Evolutionary conservation across 176 grass and related monocot genomes (phyloP).

Genomic region (Luzula sylvatica): DNA sequence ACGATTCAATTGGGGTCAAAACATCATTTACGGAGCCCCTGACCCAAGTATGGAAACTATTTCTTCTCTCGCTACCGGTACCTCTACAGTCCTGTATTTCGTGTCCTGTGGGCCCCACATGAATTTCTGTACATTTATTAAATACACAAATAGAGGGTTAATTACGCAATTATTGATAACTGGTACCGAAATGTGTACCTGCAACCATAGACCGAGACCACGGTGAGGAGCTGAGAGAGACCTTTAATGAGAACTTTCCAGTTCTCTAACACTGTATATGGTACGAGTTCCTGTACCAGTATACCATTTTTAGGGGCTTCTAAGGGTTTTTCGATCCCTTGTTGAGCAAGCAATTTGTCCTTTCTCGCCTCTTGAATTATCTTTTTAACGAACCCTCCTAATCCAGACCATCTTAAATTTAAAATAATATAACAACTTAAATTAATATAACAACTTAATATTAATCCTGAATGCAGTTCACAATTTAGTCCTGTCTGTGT

Average conservation of each 20-base stretch:
- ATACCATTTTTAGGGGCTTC: constrained; percentile 76
- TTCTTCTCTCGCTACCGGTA: constrained; percentile 50
- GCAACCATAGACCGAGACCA: constrained; percentile 74
- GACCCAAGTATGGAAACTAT: constrained; percentile 73
- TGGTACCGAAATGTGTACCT: constrained; percentile 33
- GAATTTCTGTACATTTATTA: constrained; percentile 78
- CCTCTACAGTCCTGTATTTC: constrained; percentile 71
- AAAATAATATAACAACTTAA: too few relatives aligned
- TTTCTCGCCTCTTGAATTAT: constrained; percentile 43
- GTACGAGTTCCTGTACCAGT: constrained; percentile 77
- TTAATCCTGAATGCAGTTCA: too few relatives aligned
- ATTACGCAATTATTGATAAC: too few relatives aligned
- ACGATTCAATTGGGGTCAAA: constrained; percentile 74
- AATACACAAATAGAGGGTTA: too few relatives aligned
- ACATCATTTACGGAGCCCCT: constrained; percentile 68
- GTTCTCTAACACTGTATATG: constrained; percentile 57
- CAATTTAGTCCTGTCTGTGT: too few relatives aligned
- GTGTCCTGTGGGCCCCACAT: constrained; percentile 71
- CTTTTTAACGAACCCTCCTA: too few relatives aligned
- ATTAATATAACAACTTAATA: too few relatives aligned
- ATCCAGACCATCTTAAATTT: too few relatives aligned
- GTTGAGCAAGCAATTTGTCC: constrained; percentile 58
- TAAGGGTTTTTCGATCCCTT: constrained; percentile 63
- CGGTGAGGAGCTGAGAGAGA: constrained; percentile 64
- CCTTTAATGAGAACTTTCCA: constrained; percentile 82